Conservation (phyloP, 2,329 filamentous ascomycete genomes). For the Alternaria ethzedia region DNA sequence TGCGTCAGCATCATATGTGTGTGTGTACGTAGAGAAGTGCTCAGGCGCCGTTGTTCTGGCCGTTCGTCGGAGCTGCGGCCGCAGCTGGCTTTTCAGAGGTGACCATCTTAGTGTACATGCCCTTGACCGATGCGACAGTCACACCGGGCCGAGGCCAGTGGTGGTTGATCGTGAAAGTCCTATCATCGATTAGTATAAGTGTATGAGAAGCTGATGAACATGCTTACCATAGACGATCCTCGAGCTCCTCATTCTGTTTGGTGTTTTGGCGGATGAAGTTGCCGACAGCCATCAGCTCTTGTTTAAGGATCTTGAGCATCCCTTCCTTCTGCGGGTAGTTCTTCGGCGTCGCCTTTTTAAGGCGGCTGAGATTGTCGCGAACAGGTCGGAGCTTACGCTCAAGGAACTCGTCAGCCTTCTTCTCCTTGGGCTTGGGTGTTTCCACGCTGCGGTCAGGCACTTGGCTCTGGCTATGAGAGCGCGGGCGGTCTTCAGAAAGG, state of each 20-base stretch:
- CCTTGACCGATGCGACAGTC: constrained; percentile 41
- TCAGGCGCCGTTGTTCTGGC: constrained; percentile 32
- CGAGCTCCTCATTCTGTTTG: constrained; percentile 53
- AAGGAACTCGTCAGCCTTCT: constrained; percentile 56
- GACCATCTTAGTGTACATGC: constrained; percentile 49
- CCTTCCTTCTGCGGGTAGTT: constrained; percentile 68
- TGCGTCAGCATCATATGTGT: constrained; percentile 3
- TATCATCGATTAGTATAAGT: constrained; percentile 30
- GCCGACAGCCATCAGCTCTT: constrained; percentile 67
- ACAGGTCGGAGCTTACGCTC: constrained; percentile 64
- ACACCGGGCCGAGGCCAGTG: constrained; percentile 48
- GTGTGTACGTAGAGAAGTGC: neutral
- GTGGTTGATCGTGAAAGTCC: constrained; percentile 45
- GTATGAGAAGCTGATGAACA: no score
- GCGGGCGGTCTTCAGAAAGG: constrained; percentile 53
- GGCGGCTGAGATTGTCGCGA: constrained; percentile 64
- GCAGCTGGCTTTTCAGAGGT: constrained; percentile 38
- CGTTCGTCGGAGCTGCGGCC: constrained; percentile 29
- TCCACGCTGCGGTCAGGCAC: constrained; percentile 46
- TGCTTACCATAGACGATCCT: constrained; percentile 61
- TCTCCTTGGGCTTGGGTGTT: constrained; percentile 36
- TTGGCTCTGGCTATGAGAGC: constrained; percentile 55
- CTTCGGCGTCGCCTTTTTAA: constrained; percentile 67
- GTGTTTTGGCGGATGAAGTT: constrained; percentile 63
- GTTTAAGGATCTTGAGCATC: constrained; percentile 66